Evolutionary conservation across 164 flowering plant genomes (phyloP).

Genomic region (Santalum album): DNA sequence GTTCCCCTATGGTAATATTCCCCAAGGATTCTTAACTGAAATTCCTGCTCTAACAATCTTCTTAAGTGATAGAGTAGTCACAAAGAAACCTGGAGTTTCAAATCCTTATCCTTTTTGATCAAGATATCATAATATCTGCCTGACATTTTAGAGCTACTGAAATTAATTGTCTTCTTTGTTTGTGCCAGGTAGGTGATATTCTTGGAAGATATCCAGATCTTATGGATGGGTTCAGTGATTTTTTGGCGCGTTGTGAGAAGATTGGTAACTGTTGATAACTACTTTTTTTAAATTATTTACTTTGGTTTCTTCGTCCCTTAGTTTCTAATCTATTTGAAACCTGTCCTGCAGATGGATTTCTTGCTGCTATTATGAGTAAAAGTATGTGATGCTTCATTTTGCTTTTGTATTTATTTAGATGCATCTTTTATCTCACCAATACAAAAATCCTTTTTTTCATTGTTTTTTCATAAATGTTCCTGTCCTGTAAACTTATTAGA

Average conservation of each 20-base stretch:
- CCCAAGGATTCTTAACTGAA: too few species aligned
- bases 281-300: too few species aligned
- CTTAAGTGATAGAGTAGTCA: too few species aligned
- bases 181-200: slow-evolving; percentile 54
- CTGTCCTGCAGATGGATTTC: slow-evolving; percentile 59
- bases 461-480: too few species aligned
- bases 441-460: too few species aligned
- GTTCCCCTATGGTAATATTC: too few species aligned
- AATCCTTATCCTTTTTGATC: background rate
- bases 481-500: too few species aligned
- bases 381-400: slow-evolving; percentile 39
- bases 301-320: too few species aligned
- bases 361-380: slow-evolving; percentile 54
- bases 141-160: background rate
- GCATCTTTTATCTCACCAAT: background rate
- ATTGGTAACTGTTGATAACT: slow-evolving; percentile 32
- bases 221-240: slow-evolving; percentile 67
- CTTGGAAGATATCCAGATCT: slow-evolving; percentile 73
- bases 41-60: too few species aligned
- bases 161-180: background rate
- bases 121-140: background rate
- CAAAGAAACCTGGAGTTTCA: background rate
- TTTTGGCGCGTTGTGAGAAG: slow-evolving; percentile 60
- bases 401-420: slow-evolving; percentile 2
- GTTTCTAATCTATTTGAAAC: slow-evolving; percentile 15